These are phyloP conservation scores for Physaria fendleri DNA, from an alignment of 345 rosid genomes.

Conservation along the genomic window DNA sequence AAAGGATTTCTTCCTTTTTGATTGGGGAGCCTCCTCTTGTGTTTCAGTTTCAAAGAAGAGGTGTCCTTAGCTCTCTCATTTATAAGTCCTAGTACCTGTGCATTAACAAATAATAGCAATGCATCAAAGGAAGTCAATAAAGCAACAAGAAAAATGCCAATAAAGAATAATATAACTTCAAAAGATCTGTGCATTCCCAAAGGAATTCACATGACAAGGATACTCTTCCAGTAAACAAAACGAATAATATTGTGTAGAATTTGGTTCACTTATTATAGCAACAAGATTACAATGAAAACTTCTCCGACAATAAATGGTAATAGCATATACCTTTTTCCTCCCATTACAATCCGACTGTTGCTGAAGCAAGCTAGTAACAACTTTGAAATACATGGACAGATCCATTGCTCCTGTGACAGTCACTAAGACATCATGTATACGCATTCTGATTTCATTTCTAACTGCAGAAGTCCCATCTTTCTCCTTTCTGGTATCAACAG, in stretches of 20 bases:
- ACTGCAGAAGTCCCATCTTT: slow-evolving; percentile 29
- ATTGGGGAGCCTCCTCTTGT: slow-evolving; percentile 33
- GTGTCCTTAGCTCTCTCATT: slow-evolving; percentile 54
- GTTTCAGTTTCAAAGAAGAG: slow-evolving; percentile 38
- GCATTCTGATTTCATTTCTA: slow-evolving; percentile 50
- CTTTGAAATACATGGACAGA: slow-evolving; percentile 65
- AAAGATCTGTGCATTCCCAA: neutral
- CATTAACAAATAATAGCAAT: neutral
- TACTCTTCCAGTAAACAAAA: slow-evolving; percentile 1
- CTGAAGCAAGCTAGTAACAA: slow-evolving; percentile 59
- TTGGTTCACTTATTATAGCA: neutral
- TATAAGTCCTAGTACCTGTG: slow-evolving; percentile 86
- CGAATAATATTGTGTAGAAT: neutral
- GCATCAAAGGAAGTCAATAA: neutral
- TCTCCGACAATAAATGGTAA: neutral
- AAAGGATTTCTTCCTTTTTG: slow-evolving; percentile 32
- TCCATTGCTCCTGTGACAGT: slow-evolving; percentile 45
- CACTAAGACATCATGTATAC: slow-evolving; percentile 52
- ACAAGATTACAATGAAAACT: neutral
- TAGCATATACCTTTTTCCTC: slow-evolving; percentile 58
- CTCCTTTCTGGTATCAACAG: slow-evolving; percentile 46
- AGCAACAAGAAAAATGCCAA: neutral
- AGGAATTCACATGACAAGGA: neutral
- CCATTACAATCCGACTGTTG: slow-evolving; percentile 46
- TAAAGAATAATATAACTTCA: neutral